Evolutionary conservation across 768 basidiomycete species (phyloP), one percentile per base, ranked within the genome.

Genomic region (Rhodotorula kratochvilovae): DNA sequence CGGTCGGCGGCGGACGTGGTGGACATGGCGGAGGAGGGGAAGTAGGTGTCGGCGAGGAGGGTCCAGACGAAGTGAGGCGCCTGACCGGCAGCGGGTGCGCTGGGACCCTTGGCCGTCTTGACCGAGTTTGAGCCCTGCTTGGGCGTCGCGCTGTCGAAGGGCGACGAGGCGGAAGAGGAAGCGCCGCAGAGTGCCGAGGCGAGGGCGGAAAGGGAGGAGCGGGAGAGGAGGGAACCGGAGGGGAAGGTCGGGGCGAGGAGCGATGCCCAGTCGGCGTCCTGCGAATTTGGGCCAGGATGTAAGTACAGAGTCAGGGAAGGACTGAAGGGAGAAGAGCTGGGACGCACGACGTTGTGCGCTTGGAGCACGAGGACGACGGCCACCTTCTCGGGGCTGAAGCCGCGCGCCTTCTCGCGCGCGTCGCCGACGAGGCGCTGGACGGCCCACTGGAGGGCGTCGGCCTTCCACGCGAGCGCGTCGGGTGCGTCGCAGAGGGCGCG

Each of bases 311-410:
- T 7, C 33, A 42, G 23, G 0, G 15, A 5, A 33, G 4, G 25
- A 45, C 19, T 31, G 10, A 13, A 25, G 25, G 53, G 25, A 33
- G 10, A 12, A 29, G 51, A 25, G 53, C 23, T 27, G 42, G 19
- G n/a, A 68, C 68, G 53, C 25, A 75, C 70, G 16, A 75, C 71
- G 16, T 61, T 60, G 56, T 70, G 29, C 15, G 81, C 80, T 79
- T 92, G 89, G 63, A 96, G 80, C 76, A 87, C 87, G 56, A 96
- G 76, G 0, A 87, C 85, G 71, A 96, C 74, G 5, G 91, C 92
- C 42, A 97, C 82, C 80, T 92, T 96, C 79, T 97, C 95, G 29
- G 89, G 88, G 5, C 89, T 88, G 93, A 94, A 97, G 29, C 80
- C 76, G 42, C 82, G 68, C 25, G 88, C 86, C 8, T 85, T 81